phyloP scores from a whole-genome alignment of 176 grass and related monocot species.

The Dactylis glomerata region DNA sequence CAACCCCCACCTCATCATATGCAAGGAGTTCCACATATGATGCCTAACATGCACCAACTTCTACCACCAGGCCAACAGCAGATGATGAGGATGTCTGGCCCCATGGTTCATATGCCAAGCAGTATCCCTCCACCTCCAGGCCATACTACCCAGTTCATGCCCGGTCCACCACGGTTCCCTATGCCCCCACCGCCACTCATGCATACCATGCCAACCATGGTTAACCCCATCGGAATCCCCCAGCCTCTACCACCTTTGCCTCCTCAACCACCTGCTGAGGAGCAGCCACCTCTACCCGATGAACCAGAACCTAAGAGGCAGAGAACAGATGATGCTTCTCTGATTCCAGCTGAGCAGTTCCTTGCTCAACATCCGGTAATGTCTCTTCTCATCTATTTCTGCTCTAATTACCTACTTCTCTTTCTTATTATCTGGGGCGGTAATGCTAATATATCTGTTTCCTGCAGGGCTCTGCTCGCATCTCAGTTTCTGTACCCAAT shows the following conservation, averaged over 20 bases:
- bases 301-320: slow-evolving; percentile 94
- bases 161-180: slow-evolving; percentile 45
- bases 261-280: slow-evolving; percentile 83
- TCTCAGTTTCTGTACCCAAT: slow-evolving; percentile 82
- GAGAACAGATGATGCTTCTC: slow-evolving; percentile 76
- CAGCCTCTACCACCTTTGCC: slow-evolving; percentile 61
- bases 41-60: slow-evolving; percentile 50
- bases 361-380: slow-evolving; percentile 82
- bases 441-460: slow-evolving; percentile 31
- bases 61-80: slow-evolving; percentile 60
- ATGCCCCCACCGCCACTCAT: slow-evolving; percentile 61
- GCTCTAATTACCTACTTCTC: background rate
- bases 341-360: slow-evolving; percentile 88
- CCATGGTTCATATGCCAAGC: slow-evolving; percentile 41
- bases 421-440: background rate
- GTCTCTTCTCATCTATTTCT: slow-evolving; percentile 18
- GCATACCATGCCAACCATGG: slow-evolving; percentile 40
- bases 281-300: slow-evolving; percentile 82
- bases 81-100: slow-evolving; percentile 44
- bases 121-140: slow-evolving; percentile 74
- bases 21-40: slow-evolving; percentile 49
- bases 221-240: slow-evolving; percentile 55
- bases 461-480: slow-evolving; percentile 65
- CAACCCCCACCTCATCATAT: slow-evolving; percentile 36
- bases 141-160: slow-evolving; percentile 49